A percentile compares a stretch with the other conserved stretches of the same genome.
phyloP scores from a whole-genome alignment of 2,329 filamentous ascomycete species.

The Claviceps quebecensis region DNA sequence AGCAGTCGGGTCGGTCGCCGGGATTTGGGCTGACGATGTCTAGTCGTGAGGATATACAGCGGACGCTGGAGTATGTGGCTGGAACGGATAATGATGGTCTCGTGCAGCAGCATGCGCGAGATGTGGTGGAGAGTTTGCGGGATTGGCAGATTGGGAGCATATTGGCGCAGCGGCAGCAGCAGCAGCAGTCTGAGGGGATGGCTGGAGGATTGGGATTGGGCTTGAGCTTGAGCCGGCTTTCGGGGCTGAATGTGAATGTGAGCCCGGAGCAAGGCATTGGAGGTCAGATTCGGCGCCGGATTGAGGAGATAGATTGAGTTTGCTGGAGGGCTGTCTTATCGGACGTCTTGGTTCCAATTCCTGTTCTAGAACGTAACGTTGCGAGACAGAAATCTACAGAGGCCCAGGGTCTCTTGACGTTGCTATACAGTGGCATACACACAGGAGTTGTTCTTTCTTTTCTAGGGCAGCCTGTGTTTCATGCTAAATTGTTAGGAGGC shows the following conservation, averaged over 20 bases:
- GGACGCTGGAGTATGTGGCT: conserved; percentile 49
- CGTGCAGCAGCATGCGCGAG: conserved; percentile 50
- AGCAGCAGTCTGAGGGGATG: conserved; percentile 9
- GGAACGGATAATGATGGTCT: conserved; percentile 54
- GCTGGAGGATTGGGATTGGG: conserved; percentile 10
- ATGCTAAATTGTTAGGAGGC: too few species aligned
- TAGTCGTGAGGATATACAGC: conserved; percentile 46
- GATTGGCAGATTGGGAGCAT: conserved; percentile 43
- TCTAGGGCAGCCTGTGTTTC: too few species aligned
- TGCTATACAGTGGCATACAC: too few species aligned
- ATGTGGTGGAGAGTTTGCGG: conserved; percentile 53
- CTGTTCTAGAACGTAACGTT: too few species aligned
- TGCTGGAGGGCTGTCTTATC: too few species aligned
- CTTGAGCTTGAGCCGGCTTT: conserved; percentile 14
- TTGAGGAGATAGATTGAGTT: conserved; percentile 47
- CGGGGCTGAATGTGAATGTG: conserved; percentile 25
- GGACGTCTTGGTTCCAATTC: too few species aligned
- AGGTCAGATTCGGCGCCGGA: conserved; percentile 24
- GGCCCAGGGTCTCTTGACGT: too few species aligned
- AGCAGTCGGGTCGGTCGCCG: conserved; percentile 29
- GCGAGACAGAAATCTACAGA: too few species aligned
- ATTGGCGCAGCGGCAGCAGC: conserved; percentile 19
- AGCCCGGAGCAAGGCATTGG: conserved; percentile 15
- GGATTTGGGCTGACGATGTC: conserved; percentile 40
- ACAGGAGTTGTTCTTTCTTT: too few species aligned